Evolutionary conservation across 164 flowering plant genomes (phyloP).

Genomic region (Vitis labrusca): DNA sequence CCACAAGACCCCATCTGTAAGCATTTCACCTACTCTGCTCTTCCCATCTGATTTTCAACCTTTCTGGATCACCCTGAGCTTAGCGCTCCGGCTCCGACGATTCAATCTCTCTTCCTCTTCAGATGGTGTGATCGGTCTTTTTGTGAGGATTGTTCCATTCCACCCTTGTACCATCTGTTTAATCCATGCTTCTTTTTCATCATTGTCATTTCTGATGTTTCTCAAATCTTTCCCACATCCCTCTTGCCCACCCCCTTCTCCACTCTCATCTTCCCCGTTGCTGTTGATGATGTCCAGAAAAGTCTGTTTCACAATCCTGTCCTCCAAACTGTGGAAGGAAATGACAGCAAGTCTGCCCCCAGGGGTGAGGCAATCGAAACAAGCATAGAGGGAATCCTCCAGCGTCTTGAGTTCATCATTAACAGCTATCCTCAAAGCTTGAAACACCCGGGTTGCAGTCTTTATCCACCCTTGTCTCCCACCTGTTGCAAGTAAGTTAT

Average conservation of each 20-base stretch:
- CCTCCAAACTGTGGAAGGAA: constrained; percentile 96
- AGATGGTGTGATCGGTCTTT: constrained; percentile 91
- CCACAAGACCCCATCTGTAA: too few relatives aligned
- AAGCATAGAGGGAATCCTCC: constrained; percentile 61
- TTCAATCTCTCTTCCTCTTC: constrained; percentile 76
- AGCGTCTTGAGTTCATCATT: constrained; percentile 84
- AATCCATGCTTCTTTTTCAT: constrained; percentile 61
- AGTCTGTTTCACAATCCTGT: constrained; percentile 92
- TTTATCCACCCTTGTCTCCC: constrained; percentile 99
- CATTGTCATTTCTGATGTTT: constrained; percentile 7
- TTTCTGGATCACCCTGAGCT: constrained; percentile 89
- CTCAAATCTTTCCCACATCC: constrained; percentile 1
- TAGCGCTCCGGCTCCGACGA: constrained; percentile 79
- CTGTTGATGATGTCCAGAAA: constrained; percentile 67
- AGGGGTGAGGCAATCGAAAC: constrained; percentile 79
- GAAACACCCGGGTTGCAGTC: constrained; percentile 94
- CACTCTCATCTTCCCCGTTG: constrained; percentile 4
- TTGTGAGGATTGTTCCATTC: constrained; percentile 74
- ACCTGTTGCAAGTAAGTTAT: constrained; percentile 25
- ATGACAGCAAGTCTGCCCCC: constrained; percentile 96
- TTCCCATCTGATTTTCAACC: constrained; percentile 15
- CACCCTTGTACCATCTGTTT: constrained; percentile 55
- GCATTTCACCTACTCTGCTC: constrained; percentile 3
- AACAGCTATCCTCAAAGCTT: constrained; percentile 93
- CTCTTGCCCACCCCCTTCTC: constrained; percentile 18